These are phyloP conservation scores for Tetrahymena borealis DNA, from an alignment of 73 alveolate species.

Conservation along the genomic window DNA sequence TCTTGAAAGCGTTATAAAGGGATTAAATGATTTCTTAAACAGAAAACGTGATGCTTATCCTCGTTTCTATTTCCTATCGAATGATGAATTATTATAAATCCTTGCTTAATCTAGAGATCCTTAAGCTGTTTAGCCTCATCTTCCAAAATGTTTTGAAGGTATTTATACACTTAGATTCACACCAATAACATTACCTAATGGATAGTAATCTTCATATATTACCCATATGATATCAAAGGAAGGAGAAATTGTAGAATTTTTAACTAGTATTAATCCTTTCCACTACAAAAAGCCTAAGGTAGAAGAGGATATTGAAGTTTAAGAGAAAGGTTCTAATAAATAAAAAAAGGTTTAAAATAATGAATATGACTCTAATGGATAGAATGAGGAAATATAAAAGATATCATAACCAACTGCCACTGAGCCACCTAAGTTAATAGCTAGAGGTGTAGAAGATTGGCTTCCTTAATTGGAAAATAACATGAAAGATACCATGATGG, in stretches of 20 bases:
- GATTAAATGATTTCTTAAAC: constrained; percentile 83
- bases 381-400: neutral
- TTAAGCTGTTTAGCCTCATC: constrained; percentile 56
- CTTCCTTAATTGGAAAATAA: constrained; percentile 19
- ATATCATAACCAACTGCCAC: neutral
- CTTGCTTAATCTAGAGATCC: constrained; percentile 83
- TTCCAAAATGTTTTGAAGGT: constrained; percentile 77
- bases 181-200: constrained; percentile 8
- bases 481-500: constrained; percentile 28
- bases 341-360: neutral
- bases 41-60: constrained; percentile 85
- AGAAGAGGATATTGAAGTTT: neutral
- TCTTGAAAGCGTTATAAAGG: constrained; percentile 84
- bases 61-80: constrained; percentile 89
- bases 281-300: constrained; percentile 52
- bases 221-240: constrained; percentile 53
- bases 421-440: neutral
- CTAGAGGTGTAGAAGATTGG: constrained; percentile 48
- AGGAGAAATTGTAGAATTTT: constrained; percentile 34
- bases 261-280: constrained; percentile 34
- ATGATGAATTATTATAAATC: constrained; percentile 92
- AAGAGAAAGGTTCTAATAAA: neutral
- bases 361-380: neutral
- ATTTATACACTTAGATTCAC: constrained; percentile 56
- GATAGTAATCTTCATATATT: neutral